phyloP scores from a whole-genome alignment of 768 basidiomycete species.

The Phlebiopsis flavidoalba region DNA sequence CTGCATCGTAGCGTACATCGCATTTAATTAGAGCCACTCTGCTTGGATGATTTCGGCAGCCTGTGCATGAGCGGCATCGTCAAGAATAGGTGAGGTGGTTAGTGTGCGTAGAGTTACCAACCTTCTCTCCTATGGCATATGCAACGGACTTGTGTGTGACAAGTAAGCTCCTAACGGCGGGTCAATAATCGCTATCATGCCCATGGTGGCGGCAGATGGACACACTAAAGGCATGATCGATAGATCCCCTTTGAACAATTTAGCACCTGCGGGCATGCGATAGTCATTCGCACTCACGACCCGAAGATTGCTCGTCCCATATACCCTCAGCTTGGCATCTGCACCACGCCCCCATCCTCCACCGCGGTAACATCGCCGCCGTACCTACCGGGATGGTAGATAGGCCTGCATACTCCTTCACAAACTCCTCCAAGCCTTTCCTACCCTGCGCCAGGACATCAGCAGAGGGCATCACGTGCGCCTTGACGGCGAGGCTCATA shows the following conservation, averaged over 20 bases:
- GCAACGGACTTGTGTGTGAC: slow-evolving; percentile 1
- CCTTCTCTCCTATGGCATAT: slow-evolving; percentile 6
- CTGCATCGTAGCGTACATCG: not conserved
- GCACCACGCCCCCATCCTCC: slow-evolving; percentile 1
- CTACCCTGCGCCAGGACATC: not conserved
- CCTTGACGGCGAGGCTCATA: not conserved
- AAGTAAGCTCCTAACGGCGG: not conserved
- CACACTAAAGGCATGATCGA: slow-evolving; percentile 1
- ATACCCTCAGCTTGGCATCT: slow-evolving; percentile 5
- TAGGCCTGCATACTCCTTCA: not conserved
- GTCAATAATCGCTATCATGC: not conserved
- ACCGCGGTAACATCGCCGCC: slow-evolving; percentile 32
- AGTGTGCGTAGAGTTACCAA: not conserved
- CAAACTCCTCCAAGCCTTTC: not conserved
- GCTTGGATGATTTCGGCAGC: not conserved
- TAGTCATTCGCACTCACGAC: not conserved
- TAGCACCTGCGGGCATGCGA: not conserved
- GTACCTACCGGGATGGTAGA: slow-evolving; percentile 7
- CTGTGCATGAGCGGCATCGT: not conserved
- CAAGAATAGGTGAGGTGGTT: not conserved
- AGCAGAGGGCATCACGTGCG: not conserved
- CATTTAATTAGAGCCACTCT: not conserved
- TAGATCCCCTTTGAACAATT: not conserved
- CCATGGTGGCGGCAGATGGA: not conserved
- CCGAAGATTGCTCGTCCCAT: slow-evolving; percentile 4